Conservation (phyloP, 2,329 filamentous ascomycete genomes). For the Cadophora luteo-olivacea region DNA sequence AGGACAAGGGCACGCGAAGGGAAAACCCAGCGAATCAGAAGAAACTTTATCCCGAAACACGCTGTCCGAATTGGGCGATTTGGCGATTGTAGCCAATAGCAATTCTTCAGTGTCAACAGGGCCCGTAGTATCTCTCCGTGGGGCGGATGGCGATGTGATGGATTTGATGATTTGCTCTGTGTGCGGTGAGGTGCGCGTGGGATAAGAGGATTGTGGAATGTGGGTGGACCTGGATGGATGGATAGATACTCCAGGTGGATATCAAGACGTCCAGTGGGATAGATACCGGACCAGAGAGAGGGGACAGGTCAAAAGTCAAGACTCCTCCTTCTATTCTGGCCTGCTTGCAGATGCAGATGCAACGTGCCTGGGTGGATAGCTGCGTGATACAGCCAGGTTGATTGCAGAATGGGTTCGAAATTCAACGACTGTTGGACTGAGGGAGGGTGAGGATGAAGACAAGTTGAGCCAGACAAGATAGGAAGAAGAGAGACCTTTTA, state of each 20-base stretch:
- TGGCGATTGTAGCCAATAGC: not conserved
- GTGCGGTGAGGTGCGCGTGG: not conserved
- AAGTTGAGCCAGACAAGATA: not conserved
- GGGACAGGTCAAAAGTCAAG: not conserved
- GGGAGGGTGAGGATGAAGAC: not conserved
- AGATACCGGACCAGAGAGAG: not conserved
- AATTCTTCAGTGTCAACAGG: not conserved
- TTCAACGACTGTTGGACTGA: not conserved
- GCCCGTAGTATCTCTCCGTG: not conserved
- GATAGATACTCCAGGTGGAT: not conserved
- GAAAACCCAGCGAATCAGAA: slow-evolving; percentile 2
- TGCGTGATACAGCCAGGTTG: not conserved
- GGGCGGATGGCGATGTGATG: not conserved
- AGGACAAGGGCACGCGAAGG: not conserved
- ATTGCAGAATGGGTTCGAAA: not conserved
- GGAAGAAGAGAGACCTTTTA: not conserved
- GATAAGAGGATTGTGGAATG: not conserved
- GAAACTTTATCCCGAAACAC: not conserved
- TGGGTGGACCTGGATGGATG: not conserved
- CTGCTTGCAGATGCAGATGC: not conserved
- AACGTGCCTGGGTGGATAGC: not conserved
- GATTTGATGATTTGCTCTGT: not conserved
- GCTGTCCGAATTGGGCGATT: slow-evolving; percentile 9
- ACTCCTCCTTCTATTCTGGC: not conserved
- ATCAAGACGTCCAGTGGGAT: not conserved